Conservation (phyloP, 331 rosid genomes). For the Malus hybrid region DNA sequence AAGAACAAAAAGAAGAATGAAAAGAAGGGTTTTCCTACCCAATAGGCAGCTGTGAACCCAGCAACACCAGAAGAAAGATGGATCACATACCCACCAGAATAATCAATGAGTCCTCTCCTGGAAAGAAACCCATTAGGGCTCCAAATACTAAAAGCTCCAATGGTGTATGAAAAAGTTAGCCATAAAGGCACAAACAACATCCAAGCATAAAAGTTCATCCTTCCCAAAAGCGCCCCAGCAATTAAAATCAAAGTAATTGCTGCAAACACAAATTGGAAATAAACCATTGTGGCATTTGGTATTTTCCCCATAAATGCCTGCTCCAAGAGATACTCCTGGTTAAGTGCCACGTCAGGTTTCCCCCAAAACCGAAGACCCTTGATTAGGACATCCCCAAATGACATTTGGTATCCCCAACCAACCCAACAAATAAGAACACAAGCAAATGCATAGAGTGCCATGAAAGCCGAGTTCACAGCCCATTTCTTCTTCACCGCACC, state of each 20-base stretch:
- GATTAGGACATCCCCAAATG: slow-evolving; percentile 15
- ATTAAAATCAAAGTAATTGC: slow-evolving; percentile 25
- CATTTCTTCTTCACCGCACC: slow-evolving; percentile 36
- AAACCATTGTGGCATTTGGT: slow-evolving; percentile 24
- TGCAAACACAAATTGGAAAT: slow-evolving; percentile 28
- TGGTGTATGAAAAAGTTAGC: slow-evolving; percentile 24
- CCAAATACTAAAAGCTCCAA: slow-evolving; percentile 25
- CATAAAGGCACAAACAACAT: slow-evolving; percentile 29
- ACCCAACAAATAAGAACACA: slow-evolving; percentile 27
- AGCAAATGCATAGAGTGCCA: slow-evolving; percentile 27
- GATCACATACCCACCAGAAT: slow-evolving; percentile 27
- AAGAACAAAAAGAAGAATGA: background rate
- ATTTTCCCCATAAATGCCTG: background rate
- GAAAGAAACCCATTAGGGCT: background rate
- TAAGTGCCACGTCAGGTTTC: slow-evolving; percentile 10
- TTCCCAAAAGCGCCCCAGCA: slow-evolving; percentile 27
- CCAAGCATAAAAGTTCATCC: slow-evolving; percentile 35
- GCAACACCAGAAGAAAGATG: slow-evolving; percentile 30
- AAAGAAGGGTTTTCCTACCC: slow-evolving; percentile 12
- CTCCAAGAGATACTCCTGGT: background rate
- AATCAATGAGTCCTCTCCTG: slow-evolving; percentile 16
- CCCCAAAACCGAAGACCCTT: slow-evolving; percentile 9
- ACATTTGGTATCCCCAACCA: slow-evolving; percentile 24
- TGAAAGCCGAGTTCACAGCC: slow-evolving; percentile 32
- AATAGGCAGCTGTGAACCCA: slow-evolving; percentile 31